Base-by-base conservation (phyloP, 179 eudicot species). In the Beta lomatogona region DNA sequence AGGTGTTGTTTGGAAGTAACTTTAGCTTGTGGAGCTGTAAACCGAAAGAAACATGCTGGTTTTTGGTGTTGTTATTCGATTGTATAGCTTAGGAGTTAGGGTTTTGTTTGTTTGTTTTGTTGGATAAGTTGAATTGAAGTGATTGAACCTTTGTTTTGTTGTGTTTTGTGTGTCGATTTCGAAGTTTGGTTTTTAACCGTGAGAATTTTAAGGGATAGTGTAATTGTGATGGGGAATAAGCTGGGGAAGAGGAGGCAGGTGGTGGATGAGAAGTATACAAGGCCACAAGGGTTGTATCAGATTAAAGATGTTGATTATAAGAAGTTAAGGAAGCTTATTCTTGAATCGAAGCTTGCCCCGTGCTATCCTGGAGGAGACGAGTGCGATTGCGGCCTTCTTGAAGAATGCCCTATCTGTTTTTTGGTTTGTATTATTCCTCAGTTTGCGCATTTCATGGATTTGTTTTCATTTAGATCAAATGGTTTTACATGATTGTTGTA, bases 351-450 rank as follows among this genome's bases (percentile, higher is more conserved):
- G 87, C 93, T 97, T 5, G 98, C 99, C 5, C 99, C 99, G 2
- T 97, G 99, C 76, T 94, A 88, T 55, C 97, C 98, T 36, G 99
- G 99, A 15, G 97, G 93, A 11, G 99, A 97, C 76, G 99, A 94
- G 28, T 90, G 89, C 31, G 88, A 87, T 77, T 85, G 75, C 76
- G 78, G 71, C 76, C 89, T 88, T 77, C 91, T 93, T 45, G 98
- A 94, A 84, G 97, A 94, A 86, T 97, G 99, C 86, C 99, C 97
- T 54, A 94, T 93, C 81, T 97, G 97, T 90, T 92, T 97, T 83
- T 87, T 91, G 97, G 98, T 94, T 31, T 36, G 91, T 89, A 14
- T 71, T 28, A 11, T 44, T 12, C 14, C 41, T 71, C 58, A 41
- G 10, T 21, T 70, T 63, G 13, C 46, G 45, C 76, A 59, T 46